These are phyloP conservation scores for Suillus brevipes DNA, from an alignment of 768 basidiomycete genomes.

Conservation along the genomic window DNA sequence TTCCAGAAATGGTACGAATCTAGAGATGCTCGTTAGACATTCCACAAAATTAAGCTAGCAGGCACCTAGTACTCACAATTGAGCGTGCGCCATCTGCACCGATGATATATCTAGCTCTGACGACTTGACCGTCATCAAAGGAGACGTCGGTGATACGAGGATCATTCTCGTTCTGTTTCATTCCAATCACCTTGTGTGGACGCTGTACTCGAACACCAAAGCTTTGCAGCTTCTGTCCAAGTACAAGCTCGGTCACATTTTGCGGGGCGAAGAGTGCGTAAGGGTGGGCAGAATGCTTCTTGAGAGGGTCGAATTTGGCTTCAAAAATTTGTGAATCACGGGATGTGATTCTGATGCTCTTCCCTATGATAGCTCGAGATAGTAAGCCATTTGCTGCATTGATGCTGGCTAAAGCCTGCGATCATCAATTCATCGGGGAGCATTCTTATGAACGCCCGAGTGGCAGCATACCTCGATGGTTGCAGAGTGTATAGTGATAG, in stretches of 20 bases:
- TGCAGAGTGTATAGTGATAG: conserved; percentile 44
- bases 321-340: conserved; percentile 29
- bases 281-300: conserved; percentile 43
- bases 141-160: conserved; percentile 35
- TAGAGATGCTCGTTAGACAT: conserved; percentile 17
- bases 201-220: conserved; percentile 36
- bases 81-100: conserved; percentile 54
- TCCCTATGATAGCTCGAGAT: conserved; percentile 27
- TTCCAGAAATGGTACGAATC: conserved; percentile 43
- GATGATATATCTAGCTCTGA: conserved; percentile 47
- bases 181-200: conserved; percentile 39
- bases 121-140: conserved; percentile 46
- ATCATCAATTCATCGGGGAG: conserved; percentile 22
- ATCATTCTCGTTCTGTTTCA: conserved; percentile 33
- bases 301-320: conserved; percentile 36
- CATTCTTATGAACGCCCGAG: neutral
- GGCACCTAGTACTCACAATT: conserved; percentile 28
- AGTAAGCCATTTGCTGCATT: conserved; percentile 39
- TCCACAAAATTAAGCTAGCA: neutral
- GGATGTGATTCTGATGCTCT: conserved; percentile 29
- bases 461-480: conserved; percentile 42
- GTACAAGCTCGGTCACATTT: conserved; percentile 41
- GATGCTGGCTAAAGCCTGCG: conserved; percentile 43
- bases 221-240: conserved; percentile 35
- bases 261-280: conserved; percentile 47